These are phyloP conservation scores for Coix lacrymajobi DNA, from an alignment of 176 grass and related monocot species.

Conservation along the genomic window DNA sequence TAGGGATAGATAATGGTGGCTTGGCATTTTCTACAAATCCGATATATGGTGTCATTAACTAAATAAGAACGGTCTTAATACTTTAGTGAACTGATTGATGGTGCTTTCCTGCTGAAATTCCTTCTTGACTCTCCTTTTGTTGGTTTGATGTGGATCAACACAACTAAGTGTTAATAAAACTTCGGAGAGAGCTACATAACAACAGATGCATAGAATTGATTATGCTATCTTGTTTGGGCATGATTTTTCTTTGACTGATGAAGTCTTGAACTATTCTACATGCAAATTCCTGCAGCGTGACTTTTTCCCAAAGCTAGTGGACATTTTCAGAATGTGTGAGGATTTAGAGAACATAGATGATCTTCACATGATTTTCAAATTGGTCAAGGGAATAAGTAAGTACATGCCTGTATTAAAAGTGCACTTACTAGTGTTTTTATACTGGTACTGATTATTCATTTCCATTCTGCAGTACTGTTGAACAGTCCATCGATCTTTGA, in stretches of 20 bases:
- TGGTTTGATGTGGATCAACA: not conserved
- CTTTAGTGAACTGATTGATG: not conserved
- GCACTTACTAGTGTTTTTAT: slow-evolving; percentile 9
- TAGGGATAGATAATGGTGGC: slow-evolving; percentile 2
- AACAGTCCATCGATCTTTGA: slow-evolving; percentile 86
- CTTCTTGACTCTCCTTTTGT: slow-evolving; percentile 2
- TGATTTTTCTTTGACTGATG: slow-evolving; percentile 17
- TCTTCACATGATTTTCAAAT: slow-evolving; percentile 94
- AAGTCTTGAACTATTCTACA: slow-evolving; percentile 20
- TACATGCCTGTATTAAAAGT: slow-evolving; percentile 32
- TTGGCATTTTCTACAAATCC: not conserved
- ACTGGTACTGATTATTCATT: slow-evolving; percentile 32
- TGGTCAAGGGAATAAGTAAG: slow-evolving; percentile 97
- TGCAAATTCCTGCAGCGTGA: slow-evolving; percentile 53
- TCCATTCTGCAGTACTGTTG: slow-evolving; percentile 77
- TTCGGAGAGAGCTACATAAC: not conserved
- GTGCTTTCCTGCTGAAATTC: slow-evolving; percentile 8
- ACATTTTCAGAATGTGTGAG: slow-evolving; percentile 97
- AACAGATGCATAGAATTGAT: not conserved
- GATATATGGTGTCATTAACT: not conserved
- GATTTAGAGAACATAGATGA: slow-evolving; percentile 91
- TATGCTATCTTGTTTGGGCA: slow-evolving; percentile 17
- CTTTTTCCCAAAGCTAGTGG: slow-evolving; percentile 89
- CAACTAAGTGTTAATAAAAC: not conserved
- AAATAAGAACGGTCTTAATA: not conserved